phyloP scores from a whole-genome alignment of 805 yeast genomes.

The Wickerhamomyces subpelliculosus region DNA sequence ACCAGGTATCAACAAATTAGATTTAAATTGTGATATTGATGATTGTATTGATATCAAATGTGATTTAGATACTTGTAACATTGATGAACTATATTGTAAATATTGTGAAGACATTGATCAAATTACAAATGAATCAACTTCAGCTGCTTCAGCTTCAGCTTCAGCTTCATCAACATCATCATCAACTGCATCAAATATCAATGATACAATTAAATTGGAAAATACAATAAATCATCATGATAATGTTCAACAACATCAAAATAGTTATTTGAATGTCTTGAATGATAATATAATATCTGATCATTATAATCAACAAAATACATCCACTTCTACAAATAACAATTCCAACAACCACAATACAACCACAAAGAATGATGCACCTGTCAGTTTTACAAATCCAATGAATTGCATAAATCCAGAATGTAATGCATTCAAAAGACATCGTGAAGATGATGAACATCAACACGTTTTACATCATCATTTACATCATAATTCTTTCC shows the following conservation, averaged over 20 bases:
- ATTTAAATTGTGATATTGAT: constrained; percentile 13
- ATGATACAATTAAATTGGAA: too few relatives aligned
- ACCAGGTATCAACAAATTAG: constrained; percentile 4
- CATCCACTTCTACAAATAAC: constrained; percentile 6
- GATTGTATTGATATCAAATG: constrained; percentile 22
- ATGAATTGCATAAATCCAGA: constrained; percentile 12
- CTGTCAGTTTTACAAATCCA: constrained; percentile 2
- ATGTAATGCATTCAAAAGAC: neutral
- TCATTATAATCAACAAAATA: constrained; percentile 4
- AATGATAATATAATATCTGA: too few relatives aligned
- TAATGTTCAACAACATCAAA: constrained; percentile 6
- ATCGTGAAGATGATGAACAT: constrained; percentile 10
- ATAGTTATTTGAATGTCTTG: neutral
- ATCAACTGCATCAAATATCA: neutral
- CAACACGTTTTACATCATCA: constrained; percentile 15
- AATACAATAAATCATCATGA: too few relatives aligned
- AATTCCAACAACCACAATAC: constrained; percentile 2
- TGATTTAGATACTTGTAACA: constrained; percentile 23
- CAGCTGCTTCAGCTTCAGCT: too few relatives aligned
- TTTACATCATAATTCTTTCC: constrained; percentile 7
- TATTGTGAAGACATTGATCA: constrained; percentile 19
- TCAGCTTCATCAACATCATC: neutral
- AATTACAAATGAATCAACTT: neutral
- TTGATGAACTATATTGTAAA: constrained; percentile 27
- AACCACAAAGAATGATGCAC: neutral